phyloP scores from a whole-genome alignment of 2,329 filamentous ascomycete genomes.

The Diaporthe velutina region DNA sequence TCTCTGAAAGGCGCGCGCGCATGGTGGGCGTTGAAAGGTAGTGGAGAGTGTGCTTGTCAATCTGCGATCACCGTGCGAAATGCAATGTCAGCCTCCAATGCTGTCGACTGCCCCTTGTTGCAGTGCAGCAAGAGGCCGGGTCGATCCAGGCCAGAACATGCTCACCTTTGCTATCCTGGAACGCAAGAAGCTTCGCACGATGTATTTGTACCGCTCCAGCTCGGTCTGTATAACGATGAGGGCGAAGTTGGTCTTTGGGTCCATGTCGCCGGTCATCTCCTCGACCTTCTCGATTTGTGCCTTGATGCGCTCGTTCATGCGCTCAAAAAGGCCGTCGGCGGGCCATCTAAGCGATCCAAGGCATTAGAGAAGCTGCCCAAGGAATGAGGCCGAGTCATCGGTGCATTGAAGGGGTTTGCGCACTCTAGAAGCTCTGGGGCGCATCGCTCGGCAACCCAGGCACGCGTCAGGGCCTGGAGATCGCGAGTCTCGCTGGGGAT shows the following conservation, averaged over 20 bases:
- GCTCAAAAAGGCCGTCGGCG: conserved; percentile 81
- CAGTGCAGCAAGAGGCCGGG: conserved; percentile 2
- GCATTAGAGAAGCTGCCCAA: not conserved
- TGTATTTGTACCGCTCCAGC: conserved; percentile 92
- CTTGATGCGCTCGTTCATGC: conserved; percentile 76
- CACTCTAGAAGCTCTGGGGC: conserved; percentile 89
- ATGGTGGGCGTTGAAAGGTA: conserved; percentile 72
- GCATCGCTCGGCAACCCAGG: conserved; percentile 92
- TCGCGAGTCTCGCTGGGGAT: conserved; percentile 76
- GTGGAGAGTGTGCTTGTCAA: conserved; percentile 82
- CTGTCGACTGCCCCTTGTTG: not conserved
- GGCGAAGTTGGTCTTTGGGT: conserved; percentile 90
- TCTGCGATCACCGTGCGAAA: conserved; percentile 57
- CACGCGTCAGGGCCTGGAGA: conserved; percentile 88
- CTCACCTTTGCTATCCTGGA: conserved; percentile 87
- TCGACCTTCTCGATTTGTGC: conserved; percentile 54
- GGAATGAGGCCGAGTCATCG: conserved; percentile 41
- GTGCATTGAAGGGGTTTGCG: conserved; percentile 47
- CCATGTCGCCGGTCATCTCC: conserved; percentile 83
- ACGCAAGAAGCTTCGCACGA: conserved; percentile 85
- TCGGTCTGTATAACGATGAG: conserved; percentile 97
- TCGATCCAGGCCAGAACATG: conserved; percentile 45
- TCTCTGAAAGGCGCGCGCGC: conserved; percentile 75
- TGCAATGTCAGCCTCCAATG: conserved; percentile 26
- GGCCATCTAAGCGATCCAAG: conserved; percentile 64